A percentile compares a stretch with the other conserved stretches of the same genome.
These are phyloP conservation scores for Diaporthe nobilis DNA, from an alignment of 2,329 filamentous ascomycete species.

Conservation along the genomic window DNA sequence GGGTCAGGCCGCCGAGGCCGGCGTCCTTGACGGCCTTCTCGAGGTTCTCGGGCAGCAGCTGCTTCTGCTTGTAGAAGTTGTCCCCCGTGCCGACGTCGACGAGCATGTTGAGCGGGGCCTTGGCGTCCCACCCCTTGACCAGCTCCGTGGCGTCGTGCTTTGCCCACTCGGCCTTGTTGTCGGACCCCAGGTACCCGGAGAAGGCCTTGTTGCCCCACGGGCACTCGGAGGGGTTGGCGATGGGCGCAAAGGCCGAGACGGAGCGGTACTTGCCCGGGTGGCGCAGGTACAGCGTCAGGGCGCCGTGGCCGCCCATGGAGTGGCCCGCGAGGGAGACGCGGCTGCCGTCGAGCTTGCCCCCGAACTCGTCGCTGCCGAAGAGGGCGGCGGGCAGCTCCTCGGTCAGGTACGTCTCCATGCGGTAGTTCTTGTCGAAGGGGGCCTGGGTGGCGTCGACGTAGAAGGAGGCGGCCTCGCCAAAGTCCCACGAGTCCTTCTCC, in stretches of 20 bases:
- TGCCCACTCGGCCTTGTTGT: constrained; percentile 80
- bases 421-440: constrained; percentile 84
- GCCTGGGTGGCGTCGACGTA: constrained; percentile 88
- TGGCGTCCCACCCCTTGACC: constrained; percentile 78
- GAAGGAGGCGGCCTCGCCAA: constrained; percentile 92
- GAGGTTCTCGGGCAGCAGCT: constrained; percentile 95
- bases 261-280: constrained; percentile 92
- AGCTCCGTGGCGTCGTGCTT: constrained; percentile 94
- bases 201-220: constrained; percentile 99
- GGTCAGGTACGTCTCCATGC: constrained; percentile 96
- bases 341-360: constrained; percentile 74
- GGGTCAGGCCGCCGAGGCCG: constrained; percentile 78
- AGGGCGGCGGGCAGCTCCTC: constrained; percentile 85
- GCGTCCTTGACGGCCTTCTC: constrained; percentile 82
- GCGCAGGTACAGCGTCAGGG: constrained; percentile 91
- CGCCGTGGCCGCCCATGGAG: constrained; percentile 97
- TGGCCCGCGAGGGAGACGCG: constrained; percentile 91
- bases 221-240: constrained; percentile 86
- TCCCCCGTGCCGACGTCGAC: constrained; percentile 96
- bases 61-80: constrained; percentile 95
- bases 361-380: constrained; percentile 76
- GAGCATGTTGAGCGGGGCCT: constrained; percentile 77
- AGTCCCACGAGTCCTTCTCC: constrained; percentile 92
- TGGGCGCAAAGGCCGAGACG: constrained; percentile 91
- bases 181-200: constrained; percentile 85